Base-by-base conservation (phyloP, 1,284 basidiomycete genomes). In the Ceratobasidium papillatum region DNA sequence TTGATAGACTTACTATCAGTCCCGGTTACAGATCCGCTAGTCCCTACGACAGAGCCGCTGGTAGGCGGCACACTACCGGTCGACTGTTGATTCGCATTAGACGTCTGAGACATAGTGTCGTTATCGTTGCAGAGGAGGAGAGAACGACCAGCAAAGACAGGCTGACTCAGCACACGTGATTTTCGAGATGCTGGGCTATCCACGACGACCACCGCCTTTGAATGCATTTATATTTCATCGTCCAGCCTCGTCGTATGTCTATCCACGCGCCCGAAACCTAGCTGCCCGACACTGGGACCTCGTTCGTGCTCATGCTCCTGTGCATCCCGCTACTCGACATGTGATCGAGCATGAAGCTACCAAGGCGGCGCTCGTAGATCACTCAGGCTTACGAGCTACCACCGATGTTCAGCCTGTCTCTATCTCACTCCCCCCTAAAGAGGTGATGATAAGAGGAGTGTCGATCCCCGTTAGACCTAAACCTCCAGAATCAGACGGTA, bases 111-210 rank as follows among this genome's bases (percentile, higher is more conserved):
- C 66, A 69, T 69, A 34, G 51, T 51, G 43, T 19, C 3, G 63
- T 36, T 8, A 27, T 41, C 38, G 47, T 68, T 17, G 65, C 12
- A 30, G 49, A 8, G 34, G 7, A 17, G n/a, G 12, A 34, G 22
- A 52, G 19, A n/a, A 32, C 17, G 3, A n/a, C 22, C 25, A 47
- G 14, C 7, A 14, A 14, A 41, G 38, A 30, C 30, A 17, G 17
- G 63, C 63, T 65, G 63, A 65, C 45, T 65, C 63, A 51, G 25
- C 63, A 43, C 63, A 64, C 62, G 62, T 64, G 62, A 64, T 30
- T 49, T 34, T 62, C 51, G 51, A 25, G 51, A 52, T 19, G 17
- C 17, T 59, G 56, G 36, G 34, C 56, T 9, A 59, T 59, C 56
- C 56, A 59, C 41, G 38, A 14, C 43, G 43, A 36, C 69, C 45